Conservation (phyloP, 306 rosid species). For the Echinosophora koreensis region DNA sequence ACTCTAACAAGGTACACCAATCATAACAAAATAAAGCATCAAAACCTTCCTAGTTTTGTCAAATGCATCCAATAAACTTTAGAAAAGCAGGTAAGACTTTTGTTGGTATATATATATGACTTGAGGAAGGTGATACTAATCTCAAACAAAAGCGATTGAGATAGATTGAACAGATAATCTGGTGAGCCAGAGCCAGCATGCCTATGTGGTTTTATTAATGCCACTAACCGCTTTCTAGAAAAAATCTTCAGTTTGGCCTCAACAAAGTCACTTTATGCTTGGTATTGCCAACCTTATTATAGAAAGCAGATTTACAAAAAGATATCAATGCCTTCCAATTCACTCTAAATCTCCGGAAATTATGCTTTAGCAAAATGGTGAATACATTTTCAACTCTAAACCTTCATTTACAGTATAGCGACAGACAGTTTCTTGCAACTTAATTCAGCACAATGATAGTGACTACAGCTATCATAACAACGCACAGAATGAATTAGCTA, state of each 20-base stretch:
- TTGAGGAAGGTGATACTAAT: conserved; percentile 19
- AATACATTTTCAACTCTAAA: conserved; percentile 6
- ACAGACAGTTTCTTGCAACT: conserved; percentile 31
- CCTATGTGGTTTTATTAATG: conserved; percentile 4
- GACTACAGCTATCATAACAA: conserved; percentile 12
- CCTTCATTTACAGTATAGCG: conserved; percentile 6
- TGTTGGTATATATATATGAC: conserved; percentile 4
- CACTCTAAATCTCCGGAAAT: conserved; percentile 14
- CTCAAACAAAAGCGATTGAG: conserved; percentile 36
- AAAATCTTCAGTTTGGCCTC: background rate
- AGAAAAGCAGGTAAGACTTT: conserved; percentile 36
- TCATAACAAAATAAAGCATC: conserved; percentile 36
- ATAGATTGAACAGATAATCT: conserved; percentile 6
- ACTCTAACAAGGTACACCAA: conserved; percentile 29
- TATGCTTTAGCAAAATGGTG: conserved; percentile 42
- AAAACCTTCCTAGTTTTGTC: conserved; percentile 8
- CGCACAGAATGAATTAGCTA: conserved; percentile 14
- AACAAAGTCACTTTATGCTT: background rate
- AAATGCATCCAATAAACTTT: conserved; percentile 31
- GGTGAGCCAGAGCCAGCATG: conserved; percentile 15
- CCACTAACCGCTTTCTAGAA: conserved; percentile 9
- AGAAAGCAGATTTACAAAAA: background rate
- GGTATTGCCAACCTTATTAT: background rate
- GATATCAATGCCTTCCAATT: background rate
- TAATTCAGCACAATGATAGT: conserved; percentile 35